Percentiles rank a stretch among this genome's conserved stretches.
Conservation (phyloP, 331 rosid species). For the Acacia concinna region DNA sequence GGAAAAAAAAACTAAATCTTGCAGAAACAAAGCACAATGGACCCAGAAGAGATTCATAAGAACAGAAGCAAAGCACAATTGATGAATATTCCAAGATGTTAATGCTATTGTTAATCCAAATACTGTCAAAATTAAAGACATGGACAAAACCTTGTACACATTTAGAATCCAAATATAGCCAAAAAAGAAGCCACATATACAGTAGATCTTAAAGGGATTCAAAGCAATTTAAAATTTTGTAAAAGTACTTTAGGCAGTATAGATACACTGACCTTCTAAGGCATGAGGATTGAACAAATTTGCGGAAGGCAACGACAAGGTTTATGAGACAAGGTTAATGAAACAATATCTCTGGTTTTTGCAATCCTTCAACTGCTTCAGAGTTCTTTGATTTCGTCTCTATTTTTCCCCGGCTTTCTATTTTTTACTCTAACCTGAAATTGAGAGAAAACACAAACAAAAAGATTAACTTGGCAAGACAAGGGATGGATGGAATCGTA, state of each 20-base stretch:
- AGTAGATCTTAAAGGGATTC: not conserved
- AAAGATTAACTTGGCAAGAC: no score
- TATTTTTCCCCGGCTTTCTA: not conserved
- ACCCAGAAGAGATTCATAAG: no score
- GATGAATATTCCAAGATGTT: no score
- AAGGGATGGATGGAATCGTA: no score
- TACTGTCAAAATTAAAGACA: not conserved
- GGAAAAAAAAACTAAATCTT: no score
- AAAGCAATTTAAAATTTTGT: not conserved
- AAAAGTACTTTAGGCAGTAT: not conserved
- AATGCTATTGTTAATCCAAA: not conserved
- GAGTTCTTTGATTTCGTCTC: not conserved
- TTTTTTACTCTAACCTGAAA: not conserved
- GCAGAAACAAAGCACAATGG: no score
- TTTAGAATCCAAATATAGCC: not conserved
- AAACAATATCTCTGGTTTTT: not conserved
- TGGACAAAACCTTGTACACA: not conserved
- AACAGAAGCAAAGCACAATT: no score
- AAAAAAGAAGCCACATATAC: not conserved
- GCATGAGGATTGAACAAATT: not conserved
- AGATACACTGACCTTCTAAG: not conserved
- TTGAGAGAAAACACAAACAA: no score
- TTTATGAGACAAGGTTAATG: no score
- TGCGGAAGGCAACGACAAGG: not conserved
- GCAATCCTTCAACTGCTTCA: not conserved